Percentiles rank a stretch among this genome's conserved stretches.
Conservation (phyloP, 345 rosid species). For the Rubroshorea leprosula region DNA sequence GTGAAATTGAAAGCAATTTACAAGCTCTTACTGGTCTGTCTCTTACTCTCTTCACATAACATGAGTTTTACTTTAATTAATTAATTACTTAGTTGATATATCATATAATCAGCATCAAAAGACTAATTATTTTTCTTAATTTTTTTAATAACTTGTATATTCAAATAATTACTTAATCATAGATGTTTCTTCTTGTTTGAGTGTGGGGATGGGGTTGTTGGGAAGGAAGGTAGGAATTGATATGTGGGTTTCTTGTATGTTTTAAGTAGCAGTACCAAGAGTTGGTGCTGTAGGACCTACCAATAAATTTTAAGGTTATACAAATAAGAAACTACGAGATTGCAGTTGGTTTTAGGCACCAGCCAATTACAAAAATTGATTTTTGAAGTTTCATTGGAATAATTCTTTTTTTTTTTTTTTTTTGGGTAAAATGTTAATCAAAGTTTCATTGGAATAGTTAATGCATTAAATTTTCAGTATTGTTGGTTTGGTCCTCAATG, state of each 20-base stretch:
- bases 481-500: not conserved
- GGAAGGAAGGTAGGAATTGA: constrained; percentile 10
- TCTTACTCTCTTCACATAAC: too few species aligned
- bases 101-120: too few species aligned
- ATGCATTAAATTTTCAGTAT: not conserved
- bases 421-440: too few species aligned
- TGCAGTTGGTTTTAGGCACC: not conserved
- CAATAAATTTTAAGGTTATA: not conserved
- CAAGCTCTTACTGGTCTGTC: constrained; percentile 87
- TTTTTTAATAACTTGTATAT: too few species aligned
- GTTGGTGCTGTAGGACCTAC: constrained; percentile 36
- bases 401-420: too few species aligned
- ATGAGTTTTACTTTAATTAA: too few species aligned
- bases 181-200: not conserved
- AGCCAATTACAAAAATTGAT: not conserved
- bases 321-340: too few species aligned
- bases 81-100: too few species aligned
- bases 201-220: constrained; percentile 10
- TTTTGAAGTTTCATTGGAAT: not conserved
- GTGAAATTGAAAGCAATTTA: constrained; percentile 82
- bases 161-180: too few species aligned
- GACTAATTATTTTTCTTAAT: too few species aligned
- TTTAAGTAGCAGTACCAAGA: constrained; percentile 3
- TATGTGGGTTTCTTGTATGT: constrained; percentile 8
- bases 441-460: not conserved